Base-by-base conservation (phyloP, 225 moss, liverwort and hornwort genomes). In the Lunularia cruciata region DNA sequence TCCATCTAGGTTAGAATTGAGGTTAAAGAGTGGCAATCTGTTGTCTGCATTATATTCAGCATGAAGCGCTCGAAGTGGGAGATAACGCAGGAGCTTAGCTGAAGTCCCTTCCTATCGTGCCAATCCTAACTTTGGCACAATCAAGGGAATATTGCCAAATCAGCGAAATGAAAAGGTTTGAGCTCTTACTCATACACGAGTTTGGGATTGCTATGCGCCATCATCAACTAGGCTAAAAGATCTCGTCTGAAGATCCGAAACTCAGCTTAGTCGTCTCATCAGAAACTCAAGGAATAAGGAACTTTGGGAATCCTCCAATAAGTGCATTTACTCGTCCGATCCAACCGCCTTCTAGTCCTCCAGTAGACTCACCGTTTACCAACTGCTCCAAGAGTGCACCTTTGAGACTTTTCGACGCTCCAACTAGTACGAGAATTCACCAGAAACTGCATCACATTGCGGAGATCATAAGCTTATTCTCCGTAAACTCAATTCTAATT, bases 151-250 rank as follows among this genome's bases (percentile, higher is more conserved):
- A 13, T 25, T 36, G 36, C 12, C 9, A 25, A 61, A 13, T 3
- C 13, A 8, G 25, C 39, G 26, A 35, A 23, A 37, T 0, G 16
- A 51, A 22, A 64, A 25, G 43, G 63, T 46, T 45, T 2, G 27
- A 10, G 13, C 22, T 40, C 73, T 27, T 78, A 78, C 78, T 78
- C 78, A n/a, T 69, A 78, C 20, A 65, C 15, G 20, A 78, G 73
- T 70, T 58, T 78, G 13, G 73, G 69, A 3, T 8, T 38, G 6
- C 65, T 51, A 10, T 31, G 46, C 23, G 47, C 36, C 36, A 48
- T 23, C 4, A 28, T 27, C 25, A 68, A 30, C 78, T 73, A 60
- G 5, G 61, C 61, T 26, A 13, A 61, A 40, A 23, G 23, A n/a
- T 61, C 15, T 61, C 25, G 38, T 61, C 3, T 26, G 36, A 1